Conservation (phyloP, 139 green algal species). For the Zygnema circumcarinatum region DNA sequence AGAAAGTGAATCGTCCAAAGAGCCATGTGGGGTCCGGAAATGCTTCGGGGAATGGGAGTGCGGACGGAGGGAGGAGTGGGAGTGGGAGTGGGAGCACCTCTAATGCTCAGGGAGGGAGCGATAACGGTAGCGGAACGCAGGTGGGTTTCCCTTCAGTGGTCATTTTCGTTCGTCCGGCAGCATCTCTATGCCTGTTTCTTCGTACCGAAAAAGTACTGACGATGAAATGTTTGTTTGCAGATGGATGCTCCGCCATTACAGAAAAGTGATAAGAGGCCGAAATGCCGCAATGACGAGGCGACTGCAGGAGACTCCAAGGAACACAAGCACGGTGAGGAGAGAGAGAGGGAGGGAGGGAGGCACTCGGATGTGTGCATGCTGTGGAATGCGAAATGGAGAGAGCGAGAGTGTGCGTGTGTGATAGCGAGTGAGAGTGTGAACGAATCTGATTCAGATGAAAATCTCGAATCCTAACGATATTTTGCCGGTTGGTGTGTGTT, state of each 20-base stretch:
- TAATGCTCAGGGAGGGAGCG: slow-evolving; percentile 34
- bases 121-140: slow-evolving; percentile 59
- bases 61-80: slow-evolving; percentile 16
- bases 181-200: not conserved
- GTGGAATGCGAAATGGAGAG: no score
- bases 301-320: not conserved
- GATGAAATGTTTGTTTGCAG: no score
- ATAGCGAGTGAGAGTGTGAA: no score
- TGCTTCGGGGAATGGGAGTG: slow-evolving; percentile 26
- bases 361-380: no score
- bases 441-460: no score
- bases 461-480: no score
- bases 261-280: not conserved
- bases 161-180: not conserved
- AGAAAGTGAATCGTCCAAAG: slow-evolving; percentile 33
- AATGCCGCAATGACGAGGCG: not conserved
- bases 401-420: no score
- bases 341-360: not conserved
- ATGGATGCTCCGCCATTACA: slow-evolving; percentile 11
- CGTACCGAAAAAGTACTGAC: no score
- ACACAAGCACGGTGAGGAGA: not conserved
- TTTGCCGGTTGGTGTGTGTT: no score
- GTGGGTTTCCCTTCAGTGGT: not conserved
- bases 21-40: not conserved
- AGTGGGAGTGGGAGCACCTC: slow-evolving; percentile 1